These are phyloP conservation scores for Cajanus cajan DNA, from an alignment of 306 rosid species.

Conservation along the genomic window DNA sequence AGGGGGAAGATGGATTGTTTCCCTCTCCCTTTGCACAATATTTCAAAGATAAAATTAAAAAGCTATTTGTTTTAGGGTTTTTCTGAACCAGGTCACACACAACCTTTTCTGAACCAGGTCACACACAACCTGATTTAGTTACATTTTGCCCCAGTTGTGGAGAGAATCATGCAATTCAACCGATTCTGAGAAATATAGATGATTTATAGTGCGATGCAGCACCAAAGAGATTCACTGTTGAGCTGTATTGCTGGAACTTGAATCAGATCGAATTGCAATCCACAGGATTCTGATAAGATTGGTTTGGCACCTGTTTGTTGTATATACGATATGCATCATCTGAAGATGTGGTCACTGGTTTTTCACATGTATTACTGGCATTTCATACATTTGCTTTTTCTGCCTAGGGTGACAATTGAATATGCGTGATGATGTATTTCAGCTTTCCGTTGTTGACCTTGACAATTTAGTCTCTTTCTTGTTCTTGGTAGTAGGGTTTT, in stretches of 20 bases:
- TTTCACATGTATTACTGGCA: neutral
- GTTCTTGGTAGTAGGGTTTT: neutral
- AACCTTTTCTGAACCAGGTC: neutral
- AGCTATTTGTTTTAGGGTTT: neutral
- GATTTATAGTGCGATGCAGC: neutral
- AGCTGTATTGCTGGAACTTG: neutral
- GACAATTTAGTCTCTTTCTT: slow-evolving; percentile 2
- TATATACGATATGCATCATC: neutral
- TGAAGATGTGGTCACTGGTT: neutral
- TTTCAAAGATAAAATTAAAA: neutral
- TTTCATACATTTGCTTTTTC: neutral
- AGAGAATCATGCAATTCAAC: neutral
- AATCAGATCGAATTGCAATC: neutral
- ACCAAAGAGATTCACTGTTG: neutral
- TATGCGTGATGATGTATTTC: neutral
- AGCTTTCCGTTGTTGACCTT: neutral
- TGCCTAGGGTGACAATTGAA: slow-evolving; percentile 3
- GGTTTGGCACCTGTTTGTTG: neutral
- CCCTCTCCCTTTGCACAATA: neutral
- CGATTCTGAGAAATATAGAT: neutral
- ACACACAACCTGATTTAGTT: neutral
- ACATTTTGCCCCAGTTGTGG: neutral
- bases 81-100: neutral
- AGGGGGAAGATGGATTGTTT: neutral
- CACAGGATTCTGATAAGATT: neutral